Evolutionary conservation across 2,329 filamentous ascomycete species (phyloP).

Genomic region (Didymella pomorum): DNA sequence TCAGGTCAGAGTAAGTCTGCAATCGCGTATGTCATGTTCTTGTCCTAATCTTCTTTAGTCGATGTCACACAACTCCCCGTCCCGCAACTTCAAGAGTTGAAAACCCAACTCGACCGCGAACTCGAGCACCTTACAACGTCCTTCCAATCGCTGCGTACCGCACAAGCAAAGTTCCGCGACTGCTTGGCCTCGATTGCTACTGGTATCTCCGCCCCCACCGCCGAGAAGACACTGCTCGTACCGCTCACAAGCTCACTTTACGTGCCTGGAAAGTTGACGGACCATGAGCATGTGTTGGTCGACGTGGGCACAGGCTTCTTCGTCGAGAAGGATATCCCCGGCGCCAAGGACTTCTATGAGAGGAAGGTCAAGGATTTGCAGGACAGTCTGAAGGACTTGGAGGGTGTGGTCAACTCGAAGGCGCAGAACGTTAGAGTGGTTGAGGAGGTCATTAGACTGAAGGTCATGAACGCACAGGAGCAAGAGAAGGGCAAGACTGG

Average conservation of each 20-base stretch:
- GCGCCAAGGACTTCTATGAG: constrained; percentile 72
- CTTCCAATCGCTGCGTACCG: constrained; percentile 86
- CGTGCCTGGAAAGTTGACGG: constrained; percentile 79
- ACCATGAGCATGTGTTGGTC: constrained; percentile 64
- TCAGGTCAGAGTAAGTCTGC: constrained; percentile 40
- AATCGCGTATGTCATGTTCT: background rate
- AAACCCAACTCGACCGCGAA: constrained; percentile 95
- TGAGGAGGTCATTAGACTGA: constrained; percentile 71
- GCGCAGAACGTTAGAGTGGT: constrained; percentile 84
- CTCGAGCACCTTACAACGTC: constrained; percentile 92
- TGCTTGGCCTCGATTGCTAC: constrained; percentile 79
- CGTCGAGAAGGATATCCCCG: constrained; percentile 78
- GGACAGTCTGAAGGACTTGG: constrained; percentile 70
- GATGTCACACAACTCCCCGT: constrained; percentile 80
- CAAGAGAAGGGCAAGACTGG: constrained; percentile 35
- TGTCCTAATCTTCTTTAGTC: constrained; percentile 49
- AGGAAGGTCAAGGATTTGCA: constrained; percentile 72
- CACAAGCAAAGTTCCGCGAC: constrained; percentile 90
- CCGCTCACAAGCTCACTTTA: constrained; percentile 95
- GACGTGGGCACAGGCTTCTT: constrained; percentile 95
- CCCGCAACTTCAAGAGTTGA: constrained; percentile 87
- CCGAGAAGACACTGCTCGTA: constrained; percentile 75
- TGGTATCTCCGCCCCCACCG: constrained; percentile 57
- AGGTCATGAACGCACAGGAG: constrained; percentile 48
- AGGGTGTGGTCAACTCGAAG: constrained; percentile 76